Base-by-base conservation (phyloP, 2,329 filamentous ascomycete genomes). In the Phaeomoniella chlamydospora region DNA sequence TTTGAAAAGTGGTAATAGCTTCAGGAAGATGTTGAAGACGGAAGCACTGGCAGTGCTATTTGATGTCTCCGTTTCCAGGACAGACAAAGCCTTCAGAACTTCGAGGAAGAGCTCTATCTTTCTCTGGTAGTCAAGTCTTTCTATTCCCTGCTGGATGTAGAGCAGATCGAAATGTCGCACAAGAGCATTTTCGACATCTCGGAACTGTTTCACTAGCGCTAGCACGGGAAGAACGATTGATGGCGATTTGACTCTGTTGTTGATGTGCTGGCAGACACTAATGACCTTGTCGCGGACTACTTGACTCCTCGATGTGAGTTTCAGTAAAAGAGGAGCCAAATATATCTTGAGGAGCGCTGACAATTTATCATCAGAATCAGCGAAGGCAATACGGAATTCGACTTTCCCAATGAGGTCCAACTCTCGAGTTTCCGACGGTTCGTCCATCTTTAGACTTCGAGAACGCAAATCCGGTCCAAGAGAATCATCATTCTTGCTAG, bases 201-300 rank as follows among this genome's bases (percentile, higher is more conserved):
- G 93, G 67, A 93, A 94, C 55, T 96, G 90, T 46, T 86, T 79
- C 37, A 96, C 58, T 13, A 98, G 67, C 12, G 77, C 74, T n/a
- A 74, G 71, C 10, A 96, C 86, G 0, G 90, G 90, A 4, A 98
- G 65, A 37, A 87, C 68, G 43, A 94, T 75, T 5, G 68, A 65
- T 39, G 65, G 66, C 52, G 64, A 60, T 52, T 74, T 70, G 44
- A 75, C 65, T 40, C 74, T 62, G 13, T 74, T 76, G 50, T 77
- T 81, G 57, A 83, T 61, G 59, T 84, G 79, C 52, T 80, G 75
- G 51, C 77, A 82, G 43, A 81, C 67, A 17, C 74, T 67, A 40
- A 82, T 75, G 44, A 81, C 73, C 62, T 88, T 90, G 48, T 79
- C 79, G 48, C 88, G 74, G 17, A 96, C 90, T 31, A 75, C 68